A percentile compares a stretch with the other conserved stretches of the same genome.
Evolutionary conservation across 345 rosid species (phyloP).

Genomic region (Populus euphratica): DNA sequence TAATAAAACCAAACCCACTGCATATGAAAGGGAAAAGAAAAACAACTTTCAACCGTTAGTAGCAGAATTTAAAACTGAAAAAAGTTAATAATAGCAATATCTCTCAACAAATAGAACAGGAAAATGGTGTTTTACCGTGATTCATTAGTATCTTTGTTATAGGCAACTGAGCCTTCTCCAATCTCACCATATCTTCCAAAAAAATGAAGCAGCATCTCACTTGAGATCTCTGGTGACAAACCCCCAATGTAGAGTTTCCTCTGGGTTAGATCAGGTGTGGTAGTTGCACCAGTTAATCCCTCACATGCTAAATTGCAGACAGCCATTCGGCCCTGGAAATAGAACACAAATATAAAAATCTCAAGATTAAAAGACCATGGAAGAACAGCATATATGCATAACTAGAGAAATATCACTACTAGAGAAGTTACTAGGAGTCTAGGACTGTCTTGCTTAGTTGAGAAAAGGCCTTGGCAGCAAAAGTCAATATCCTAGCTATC

Average conservation of each 20-base stretch:
- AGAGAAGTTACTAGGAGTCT: neutral
- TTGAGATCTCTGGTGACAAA: constrained; percentile 54
- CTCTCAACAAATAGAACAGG: neutral
- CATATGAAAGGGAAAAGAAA: constrained; percentile 14
- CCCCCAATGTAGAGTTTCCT: constrained; percentile 66
- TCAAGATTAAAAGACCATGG: neutral
- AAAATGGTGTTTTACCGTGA: constrained; percentile 36
- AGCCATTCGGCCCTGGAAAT: constrained; percentile 57
- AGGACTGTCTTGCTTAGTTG: neutral
- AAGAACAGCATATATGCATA: neutral
- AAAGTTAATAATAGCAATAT: neutral
- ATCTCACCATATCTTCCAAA: constrained; percentile 57
- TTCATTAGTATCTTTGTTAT: constrained; percentile 62
- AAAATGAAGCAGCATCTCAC: constrained; percentile 48
- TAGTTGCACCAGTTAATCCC: constrained; percentile 46
- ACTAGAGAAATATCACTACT: neutral
- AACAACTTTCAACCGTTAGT: neutral
- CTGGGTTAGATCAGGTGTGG: constrained; percentile 46
- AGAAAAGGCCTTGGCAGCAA: neutral
- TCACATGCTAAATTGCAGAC: constrained; percentile 66
- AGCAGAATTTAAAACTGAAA: neutral
- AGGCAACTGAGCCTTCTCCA: constrained; percentile 69
- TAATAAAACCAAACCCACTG: constrained; percentile 71
- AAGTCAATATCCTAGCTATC: neutral
- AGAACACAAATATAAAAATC: neutral